Percentiles rank a stretch among this genome's conserved stretches.
These are phyloP conservation scores for Neurospora sp. DNA, from an alignment of 2,329 filamentous ascomycete genomes.

Conservation along the genomic window DNA sequence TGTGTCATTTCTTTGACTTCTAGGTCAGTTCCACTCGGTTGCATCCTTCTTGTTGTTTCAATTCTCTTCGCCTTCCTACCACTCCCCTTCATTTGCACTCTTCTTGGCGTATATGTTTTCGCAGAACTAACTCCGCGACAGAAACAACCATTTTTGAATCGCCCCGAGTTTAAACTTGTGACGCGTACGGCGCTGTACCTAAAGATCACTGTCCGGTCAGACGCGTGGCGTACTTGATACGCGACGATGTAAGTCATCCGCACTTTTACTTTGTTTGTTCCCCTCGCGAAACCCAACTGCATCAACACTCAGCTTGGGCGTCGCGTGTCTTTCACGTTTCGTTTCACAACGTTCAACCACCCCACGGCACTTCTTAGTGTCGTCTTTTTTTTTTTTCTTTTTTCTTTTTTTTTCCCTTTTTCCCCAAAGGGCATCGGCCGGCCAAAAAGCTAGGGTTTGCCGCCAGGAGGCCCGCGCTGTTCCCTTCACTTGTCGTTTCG, in stretches of 20 bases:
- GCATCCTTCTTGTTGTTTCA: too few relatives aligned
- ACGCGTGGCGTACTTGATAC: background rate
- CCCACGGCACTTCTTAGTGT: background rate
- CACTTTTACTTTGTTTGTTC: background rate
- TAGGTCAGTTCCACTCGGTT: too few relatives aligned
- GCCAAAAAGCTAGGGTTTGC: background rate
- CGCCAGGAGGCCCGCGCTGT: background rate
- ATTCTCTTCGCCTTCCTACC: too few relatives aligned
- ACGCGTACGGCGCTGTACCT: background rate
- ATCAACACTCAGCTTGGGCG: background rate
- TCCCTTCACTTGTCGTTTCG: background rate
- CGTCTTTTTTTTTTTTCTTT: background rate
- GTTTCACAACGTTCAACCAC: background rate
- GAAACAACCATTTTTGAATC: background rate
- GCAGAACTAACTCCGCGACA: background rate
- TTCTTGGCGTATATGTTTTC: background rate
- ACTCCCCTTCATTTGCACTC: background rate
- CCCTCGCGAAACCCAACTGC: background rate
- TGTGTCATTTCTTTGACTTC: too few relatives aligned
- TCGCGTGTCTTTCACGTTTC: background rate
- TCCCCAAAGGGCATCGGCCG: background rate
- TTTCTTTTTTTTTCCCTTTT: too few relatives aligned
- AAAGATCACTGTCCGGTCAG: background rate
- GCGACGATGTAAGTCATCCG: background rate
- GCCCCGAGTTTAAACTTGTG: background rate